A percentile compares a stretch with the other conserved stretches of the same genome.
phyloP scores from a whole-genome alignment of 1,284 basidiomycete genomes.

The Hypsizygus ulmarius region DNA sequence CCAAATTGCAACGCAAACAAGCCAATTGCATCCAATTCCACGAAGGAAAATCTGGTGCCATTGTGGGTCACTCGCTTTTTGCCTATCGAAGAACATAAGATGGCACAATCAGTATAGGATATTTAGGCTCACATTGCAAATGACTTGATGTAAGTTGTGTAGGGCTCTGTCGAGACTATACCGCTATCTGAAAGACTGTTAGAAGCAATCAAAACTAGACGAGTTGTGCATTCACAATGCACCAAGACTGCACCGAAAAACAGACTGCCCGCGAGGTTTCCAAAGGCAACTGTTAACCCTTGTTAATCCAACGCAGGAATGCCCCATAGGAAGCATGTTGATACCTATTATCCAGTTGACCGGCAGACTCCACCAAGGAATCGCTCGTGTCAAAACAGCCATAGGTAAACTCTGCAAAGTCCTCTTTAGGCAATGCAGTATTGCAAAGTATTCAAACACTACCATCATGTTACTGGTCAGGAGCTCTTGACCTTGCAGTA shows the following conservation, averaged over 20 bases:
- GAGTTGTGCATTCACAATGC: constrained; percentile 46
- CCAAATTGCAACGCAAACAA: constrained; percentile 79
- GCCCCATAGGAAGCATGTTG: constrained; percentile 17
- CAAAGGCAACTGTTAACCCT: constrained; percentile 53
- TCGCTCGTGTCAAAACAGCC: constrained; percentile 55
- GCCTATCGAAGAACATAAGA: constrained; percentile 33
- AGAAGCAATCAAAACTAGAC: constrained; percentile 1
- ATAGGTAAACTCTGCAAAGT: constrained; percentile 59
- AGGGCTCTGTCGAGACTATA: constrained; percentile 57
- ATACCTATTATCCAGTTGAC: constrained; percentile 68
- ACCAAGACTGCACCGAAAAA: constrained; percentile 70
- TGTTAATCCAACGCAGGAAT: constrained; percentile 3
- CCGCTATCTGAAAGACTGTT: constrained; percentile 44
- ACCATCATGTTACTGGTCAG: constrained; percentile 79
- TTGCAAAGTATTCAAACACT: constrained; percentile 12
- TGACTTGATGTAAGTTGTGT: constrained; percentile 46
- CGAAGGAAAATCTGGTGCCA: constrained; percentile 77
- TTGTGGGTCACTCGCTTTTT: constrained; percentile 60
- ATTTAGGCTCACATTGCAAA: constrained; percentile 51
- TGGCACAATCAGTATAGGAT: not conserved
- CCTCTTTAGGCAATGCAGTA: constrained; percentile 1
- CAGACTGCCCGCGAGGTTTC: constrained; percentile 69
- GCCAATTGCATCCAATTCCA: constrained; percentile 78
- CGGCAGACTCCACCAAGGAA: constrained; percentile 68
- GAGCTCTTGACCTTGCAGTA: constrained; percentile 66